Conservation (phyloP, 306 rosid species). For the Prinsepia uniflora region DNA sequence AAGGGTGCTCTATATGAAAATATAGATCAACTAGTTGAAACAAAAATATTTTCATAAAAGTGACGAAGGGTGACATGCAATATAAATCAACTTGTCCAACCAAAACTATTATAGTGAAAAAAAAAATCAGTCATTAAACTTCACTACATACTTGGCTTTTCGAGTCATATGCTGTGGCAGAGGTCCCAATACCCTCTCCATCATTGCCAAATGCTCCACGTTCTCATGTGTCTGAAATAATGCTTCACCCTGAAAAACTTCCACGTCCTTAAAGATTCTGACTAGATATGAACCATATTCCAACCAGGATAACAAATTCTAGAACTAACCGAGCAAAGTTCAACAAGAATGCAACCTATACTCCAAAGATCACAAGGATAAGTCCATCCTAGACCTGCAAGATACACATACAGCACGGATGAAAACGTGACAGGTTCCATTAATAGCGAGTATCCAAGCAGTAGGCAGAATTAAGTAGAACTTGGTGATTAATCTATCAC, state of each 20-base stretch:
- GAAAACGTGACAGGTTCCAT: background rate
- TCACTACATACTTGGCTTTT: slow-evolving; percentile 51
- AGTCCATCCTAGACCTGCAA: slow-evolving; percentile 91
- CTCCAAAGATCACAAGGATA: slow-evolving; percentile 94
- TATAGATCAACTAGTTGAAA: background rate
- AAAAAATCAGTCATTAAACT: background rate
- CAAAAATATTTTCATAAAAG: background rate
- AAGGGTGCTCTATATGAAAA: background rate
- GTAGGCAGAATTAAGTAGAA: background rate
- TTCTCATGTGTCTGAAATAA: slow-evolving; percentile 92
- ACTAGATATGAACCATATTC: slow-evolving; percentile 20
- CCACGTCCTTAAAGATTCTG: slow-evolving; percentile 24
- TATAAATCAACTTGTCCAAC: background rate
- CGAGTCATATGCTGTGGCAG: slow-evolving; percentile 65
- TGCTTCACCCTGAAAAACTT: slow-evolving; percentile 71
- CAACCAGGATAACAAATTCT: slow-evolving; percentile 19
- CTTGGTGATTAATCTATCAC: background rate
- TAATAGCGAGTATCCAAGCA: background rate
- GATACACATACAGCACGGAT: background rate
- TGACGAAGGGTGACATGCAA: background rate
- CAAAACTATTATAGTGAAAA: background rate
- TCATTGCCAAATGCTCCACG: slow-evolving; percentile 96
- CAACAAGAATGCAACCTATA: slow-evolving; percentile 80
- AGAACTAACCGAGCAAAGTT: slow-evolving; percentile 68
- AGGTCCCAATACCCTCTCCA: slow-evolving; percentile 83